Evolutionary conservation across 768 basidiomycete species (phyloP).

Genomic region (Myochromella boudieri): DNA sequence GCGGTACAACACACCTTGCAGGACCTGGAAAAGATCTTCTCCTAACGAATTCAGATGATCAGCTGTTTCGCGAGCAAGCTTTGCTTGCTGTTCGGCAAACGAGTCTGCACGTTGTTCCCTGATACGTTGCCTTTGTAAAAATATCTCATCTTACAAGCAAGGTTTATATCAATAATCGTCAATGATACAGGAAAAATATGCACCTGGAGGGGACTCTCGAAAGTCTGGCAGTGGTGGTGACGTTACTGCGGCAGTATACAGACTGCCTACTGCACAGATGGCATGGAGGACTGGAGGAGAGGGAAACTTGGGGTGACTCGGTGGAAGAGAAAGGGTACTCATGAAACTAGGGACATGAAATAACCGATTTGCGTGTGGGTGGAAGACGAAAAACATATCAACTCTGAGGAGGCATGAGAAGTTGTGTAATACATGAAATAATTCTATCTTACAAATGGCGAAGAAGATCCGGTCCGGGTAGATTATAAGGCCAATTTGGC

Average conservation of each 20-base stretch:
- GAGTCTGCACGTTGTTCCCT: constrained; percentile 51
- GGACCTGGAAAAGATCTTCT: constrained; percentile 52
- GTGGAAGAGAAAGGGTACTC: constrained; percentile 60
- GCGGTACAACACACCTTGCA: constrained; percentile 54
- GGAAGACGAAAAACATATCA: constrained; percentile 77
- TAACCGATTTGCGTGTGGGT: constrained; percentile 71
- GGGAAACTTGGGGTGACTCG: constrained; percentile 74
- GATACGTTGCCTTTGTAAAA: constrained; percentile 43
- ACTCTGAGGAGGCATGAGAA: constrained; percentile 34
- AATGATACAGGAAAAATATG: constrained; percentile 6
- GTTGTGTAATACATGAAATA: background rate
- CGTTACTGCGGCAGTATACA: constrained; percentile 69
- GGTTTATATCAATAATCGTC: background rate
- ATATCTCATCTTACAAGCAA: constrained; percentile 48
- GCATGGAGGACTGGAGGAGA: constrained; percentile 72
- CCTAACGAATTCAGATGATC: constrained; percentile 50
- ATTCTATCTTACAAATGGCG: constrained; percentile 58
- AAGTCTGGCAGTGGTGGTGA: constrained; percentile 54
- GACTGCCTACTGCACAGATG: constrained; percentile 79
- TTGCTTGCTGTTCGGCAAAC: constrained; percentile 67
- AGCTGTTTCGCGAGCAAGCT: constrained; percentile 49
- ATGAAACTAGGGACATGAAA: constrained; percentile 70
- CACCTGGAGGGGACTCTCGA: constrained; percentile 47
- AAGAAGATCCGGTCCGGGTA: constrained; percentile 63
- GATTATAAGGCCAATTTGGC: constrained; percentile 60